A percentile compares a stretch with the other conserved stretches of the same genome.
These are phyloP conservation scores for Mycena citricolor DNA, from an alignment of 1,284 basidiomycete species.

Conservation along the genomic window DNA sequence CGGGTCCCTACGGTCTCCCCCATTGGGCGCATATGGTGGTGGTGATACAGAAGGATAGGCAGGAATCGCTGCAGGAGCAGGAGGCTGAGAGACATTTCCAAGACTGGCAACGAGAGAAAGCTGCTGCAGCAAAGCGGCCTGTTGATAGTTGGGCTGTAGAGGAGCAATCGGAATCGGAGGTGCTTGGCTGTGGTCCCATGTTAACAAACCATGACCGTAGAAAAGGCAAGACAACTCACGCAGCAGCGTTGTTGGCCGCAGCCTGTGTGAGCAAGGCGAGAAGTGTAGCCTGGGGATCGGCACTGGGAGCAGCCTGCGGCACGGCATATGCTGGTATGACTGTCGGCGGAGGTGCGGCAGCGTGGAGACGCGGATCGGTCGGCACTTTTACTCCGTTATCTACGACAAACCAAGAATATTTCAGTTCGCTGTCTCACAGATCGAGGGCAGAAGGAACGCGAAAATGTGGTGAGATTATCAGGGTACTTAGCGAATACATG, in stretches of 20 bases:
- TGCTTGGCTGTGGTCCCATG: constrained; percentile 54
- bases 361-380: constrained; percentile 43
- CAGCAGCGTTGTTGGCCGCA: constrained; percentile 36
- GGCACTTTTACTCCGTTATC: constrained; percentile 52
- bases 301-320: constrained; percentile 30
- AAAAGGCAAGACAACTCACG: neutral
- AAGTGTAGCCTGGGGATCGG: constrained; percentile 57
- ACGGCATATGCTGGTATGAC: constrained; percentile 29
- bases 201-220: constrained; percentile 6
- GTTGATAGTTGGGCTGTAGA: constrained; percentile 48
- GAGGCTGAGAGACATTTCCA: constrained; percentile 34
- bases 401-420: constrained; percentile 59
- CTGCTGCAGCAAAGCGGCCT: constrained; percentile 71
- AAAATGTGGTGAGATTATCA: constrained; percentile 55
- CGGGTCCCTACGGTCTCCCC: constrained; percentile 43
- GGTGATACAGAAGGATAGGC: constrained; percentile 25
- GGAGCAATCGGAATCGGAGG: constrained; percentile 47
- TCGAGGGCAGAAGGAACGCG: constrained; percentile 45
- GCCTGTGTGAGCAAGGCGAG: constrained; percentile 69
- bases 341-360: constrained; percentile 30
- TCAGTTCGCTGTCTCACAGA: constrained; percentile 67
- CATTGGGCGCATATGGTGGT: constrained; percentile 42
- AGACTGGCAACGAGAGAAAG: constrained; percentile 60
- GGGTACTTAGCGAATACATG: constrained; percentile 78
- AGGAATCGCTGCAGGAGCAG: too few species aligned